phyloP scores from a whole-genome alignment of 164 flowering plant species.

The Liriodendron chinense region DNA sequence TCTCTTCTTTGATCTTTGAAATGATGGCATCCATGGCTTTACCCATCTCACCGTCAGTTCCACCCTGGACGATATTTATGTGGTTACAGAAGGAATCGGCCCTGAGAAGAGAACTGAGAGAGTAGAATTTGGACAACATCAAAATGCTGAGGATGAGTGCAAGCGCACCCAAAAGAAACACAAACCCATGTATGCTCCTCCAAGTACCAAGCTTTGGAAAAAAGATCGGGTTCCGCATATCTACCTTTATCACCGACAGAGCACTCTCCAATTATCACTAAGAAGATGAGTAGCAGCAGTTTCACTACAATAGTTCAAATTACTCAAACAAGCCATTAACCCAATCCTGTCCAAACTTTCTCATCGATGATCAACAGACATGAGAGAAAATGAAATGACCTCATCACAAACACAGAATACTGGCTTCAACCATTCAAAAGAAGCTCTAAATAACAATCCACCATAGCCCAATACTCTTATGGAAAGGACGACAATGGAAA shows the following conservation, averaged over 20 bases:
- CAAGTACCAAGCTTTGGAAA: constrained; percentile 29
- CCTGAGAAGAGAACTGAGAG: constrained; percentile 31
- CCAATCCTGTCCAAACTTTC: neutral
- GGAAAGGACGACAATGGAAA: too few relatives aligned
- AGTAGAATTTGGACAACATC: constrained; percentile 45
- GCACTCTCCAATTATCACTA: neutral
- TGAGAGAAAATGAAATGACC: neutral
- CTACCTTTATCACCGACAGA: neutral
- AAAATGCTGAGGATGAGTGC: constrained; percentile 37
- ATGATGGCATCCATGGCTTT: constrained; percentile 28
- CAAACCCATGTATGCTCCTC: constrained; percentile 26
- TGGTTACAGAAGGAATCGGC: constrained; percentile 31
- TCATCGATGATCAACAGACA: neutral
- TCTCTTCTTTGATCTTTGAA: constrained; percentile 43
- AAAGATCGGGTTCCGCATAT: constrained; percentile 18
- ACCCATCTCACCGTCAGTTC: constrained; percentile 9
- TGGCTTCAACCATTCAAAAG: neutral
- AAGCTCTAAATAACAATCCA: neutral
- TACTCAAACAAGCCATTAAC: neutral
- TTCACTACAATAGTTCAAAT: neutral
- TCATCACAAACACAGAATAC: neutral
- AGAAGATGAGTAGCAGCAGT: neutral
- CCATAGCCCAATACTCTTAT: neutral
- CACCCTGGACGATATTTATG: constrained; percentile 2
- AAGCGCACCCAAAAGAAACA: constrained; percentile 33